Conservation (phyloP, 202 grass and related monocot genomes). For the Setaria viridis region DNA sequence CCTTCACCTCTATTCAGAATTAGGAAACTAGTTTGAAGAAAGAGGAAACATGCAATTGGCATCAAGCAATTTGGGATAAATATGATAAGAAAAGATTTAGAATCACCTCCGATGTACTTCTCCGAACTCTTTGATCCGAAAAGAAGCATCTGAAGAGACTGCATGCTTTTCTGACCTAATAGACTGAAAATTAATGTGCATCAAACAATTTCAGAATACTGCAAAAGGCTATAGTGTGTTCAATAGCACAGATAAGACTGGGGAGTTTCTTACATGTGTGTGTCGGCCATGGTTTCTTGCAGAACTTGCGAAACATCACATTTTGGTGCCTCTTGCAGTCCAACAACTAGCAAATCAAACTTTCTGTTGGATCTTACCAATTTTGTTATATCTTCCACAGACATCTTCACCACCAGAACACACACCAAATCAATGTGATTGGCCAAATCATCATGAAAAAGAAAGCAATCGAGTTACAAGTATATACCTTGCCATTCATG, state of each 20-base stretch:
- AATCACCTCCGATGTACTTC: constrained; percentile 57
- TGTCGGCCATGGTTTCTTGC: constrained; percentile 58
- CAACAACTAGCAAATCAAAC: constrained; percentile 64
- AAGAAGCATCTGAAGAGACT: constrained; percentile 71
- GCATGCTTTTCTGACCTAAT: constrained; percentile 60
- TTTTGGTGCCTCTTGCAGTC: constrained; percentile 70
- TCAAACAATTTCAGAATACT: not conserved
- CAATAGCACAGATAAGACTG: not conserved
- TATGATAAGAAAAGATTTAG: not conserved
- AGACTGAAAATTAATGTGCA: constrained; percentile 43
- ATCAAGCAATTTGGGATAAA: constrained; percentile 2
- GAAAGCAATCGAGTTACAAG: not conserved
- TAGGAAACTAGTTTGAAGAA: not conserved
- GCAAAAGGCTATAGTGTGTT: not conserved
- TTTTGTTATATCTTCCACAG: constrained; percentile 55
- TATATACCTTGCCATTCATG: constrained; percentile 70
- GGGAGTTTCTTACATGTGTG: constrained; percentile 52
- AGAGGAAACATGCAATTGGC: not conserved
- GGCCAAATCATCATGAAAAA: not conserved
- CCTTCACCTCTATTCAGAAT: not conserved
- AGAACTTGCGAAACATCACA: constrained; percentile 45
- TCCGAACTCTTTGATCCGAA: constrained; percentile 61
- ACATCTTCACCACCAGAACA: constrained; percentile 43
- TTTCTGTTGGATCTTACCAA: constrained; percentile 52
- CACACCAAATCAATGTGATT: not conserved